phyloP scores from a whole-genome alignment of 768 basidiomycete species.

The Gyrodon lividus region DNA sequence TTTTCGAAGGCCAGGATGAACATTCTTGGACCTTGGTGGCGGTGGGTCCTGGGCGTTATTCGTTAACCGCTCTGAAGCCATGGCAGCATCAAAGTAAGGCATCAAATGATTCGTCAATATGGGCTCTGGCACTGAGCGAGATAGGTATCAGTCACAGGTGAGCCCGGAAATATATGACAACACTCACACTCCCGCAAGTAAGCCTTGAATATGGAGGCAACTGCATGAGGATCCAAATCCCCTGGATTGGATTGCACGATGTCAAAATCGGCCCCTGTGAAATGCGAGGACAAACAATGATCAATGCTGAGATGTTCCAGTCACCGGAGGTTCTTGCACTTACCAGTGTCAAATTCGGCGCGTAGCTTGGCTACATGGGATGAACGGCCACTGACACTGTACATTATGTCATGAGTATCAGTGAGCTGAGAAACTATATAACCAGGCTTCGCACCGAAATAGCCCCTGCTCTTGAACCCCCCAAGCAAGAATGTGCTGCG shows the following conservation, averaged over 20 bases:
- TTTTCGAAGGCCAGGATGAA: slow-evolving; percentile 54
- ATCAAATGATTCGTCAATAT: slow-evolving; percentile 73
- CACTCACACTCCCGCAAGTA: slow-evolving; percentile 88
- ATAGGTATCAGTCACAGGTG: slow-evolving; percentile 6
- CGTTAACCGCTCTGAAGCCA: slow-evolving; percentile 50
- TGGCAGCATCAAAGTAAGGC: slow-evolving; percentile 77
- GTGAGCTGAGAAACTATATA: not conserved
- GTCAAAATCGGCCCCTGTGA: slow-evolving; percentile 80
- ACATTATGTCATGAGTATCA: slow-evolving; percentile 10
- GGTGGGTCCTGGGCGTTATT: slow-evolving; percentile 25
- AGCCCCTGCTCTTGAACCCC: slow-evolving; percentile 85
- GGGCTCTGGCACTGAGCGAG: slow-evolving; percentile 72
- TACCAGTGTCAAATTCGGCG: slow-evolving; percentile 79
- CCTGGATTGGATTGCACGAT: slow-evolving; percentile 74
- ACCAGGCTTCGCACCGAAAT: slow-evolving; percentile 60
- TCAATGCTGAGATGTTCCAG: slow-evolving; percentile 7
- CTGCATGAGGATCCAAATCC: slow-evolving; percentile 92
- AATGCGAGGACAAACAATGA: not conserved
- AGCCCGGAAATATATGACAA: not conserved
- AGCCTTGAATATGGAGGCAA: slow-evolving; percentile 89
- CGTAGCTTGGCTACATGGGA: slow-evolving; percentile 76
- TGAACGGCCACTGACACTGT: slow-evolving; percentile 79
- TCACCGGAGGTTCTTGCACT: slow-evolving; percentile 17
- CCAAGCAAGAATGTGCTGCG: slow-evolving; percentile 80
- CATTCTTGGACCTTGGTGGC: slow-evolving; percentile 40